Conservation (phyloP, 192 early-diverging fungal genomes). For the Mycoemilia scoparia region DNA sequence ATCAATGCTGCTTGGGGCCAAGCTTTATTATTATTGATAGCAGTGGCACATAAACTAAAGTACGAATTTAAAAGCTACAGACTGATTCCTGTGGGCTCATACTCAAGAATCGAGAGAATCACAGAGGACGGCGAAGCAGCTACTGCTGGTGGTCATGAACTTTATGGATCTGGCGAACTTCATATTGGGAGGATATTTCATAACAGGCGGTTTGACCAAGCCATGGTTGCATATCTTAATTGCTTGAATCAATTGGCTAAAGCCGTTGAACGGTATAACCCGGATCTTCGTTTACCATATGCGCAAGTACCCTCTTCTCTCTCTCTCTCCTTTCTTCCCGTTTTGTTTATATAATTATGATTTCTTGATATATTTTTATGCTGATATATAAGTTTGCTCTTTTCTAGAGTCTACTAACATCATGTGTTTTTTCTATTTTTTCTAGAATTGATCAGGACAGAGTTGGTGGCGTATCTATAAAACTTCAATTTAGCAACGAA, state of each 20-base stretch:
- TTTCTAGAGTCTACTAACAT: too few species aligned
- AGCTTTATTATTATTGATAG: constrained; percentile 65
- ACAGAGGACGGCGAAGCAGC: constrained; percentile 42
- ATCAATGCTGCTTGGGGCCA: constrained; percentile 96
- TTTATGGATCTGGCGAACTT: constrained; percentile 78
- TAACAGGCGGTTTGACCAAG: constrained; percentile 71
- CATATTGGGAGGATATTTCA: constrained; percentile 55
- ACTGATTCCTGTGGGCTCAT: constrained; percentile 79
- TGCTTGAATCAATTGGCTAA: constrained; percentile 82
- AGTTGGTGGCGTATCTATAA: constrained; percentile 66
- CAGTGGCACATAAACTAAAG: constrained; percentile 63
- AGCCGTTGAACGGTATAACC: constrained; percentile 51
- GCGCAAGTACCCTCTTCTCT: not conserved
- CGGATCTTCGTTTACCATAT: constrained; percentile 69
- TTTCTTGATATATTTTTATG: not conserved
- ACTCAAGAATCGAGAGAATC: constrained; percentile 74
- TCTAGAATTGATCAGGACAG: constrained; percentile 76
- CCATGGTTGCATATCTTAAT: constrained; percentile 73
- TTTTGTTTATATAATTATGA: not conserved
- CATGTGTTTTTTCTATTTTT: constrained; percentile 1
- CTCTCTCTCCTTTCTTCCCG: not conserved
- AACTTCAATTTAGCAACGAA: constrained; percentile 74
- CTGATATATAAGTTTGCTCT: too few species aligned
- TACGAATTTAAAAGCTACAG: constrained; percentile 71
- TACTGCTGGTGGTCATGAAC: too few species aligned